Conservation (phyloP, 2,329 filamentous ascomycete genomes). For the Penicillium sp. region DNA sequence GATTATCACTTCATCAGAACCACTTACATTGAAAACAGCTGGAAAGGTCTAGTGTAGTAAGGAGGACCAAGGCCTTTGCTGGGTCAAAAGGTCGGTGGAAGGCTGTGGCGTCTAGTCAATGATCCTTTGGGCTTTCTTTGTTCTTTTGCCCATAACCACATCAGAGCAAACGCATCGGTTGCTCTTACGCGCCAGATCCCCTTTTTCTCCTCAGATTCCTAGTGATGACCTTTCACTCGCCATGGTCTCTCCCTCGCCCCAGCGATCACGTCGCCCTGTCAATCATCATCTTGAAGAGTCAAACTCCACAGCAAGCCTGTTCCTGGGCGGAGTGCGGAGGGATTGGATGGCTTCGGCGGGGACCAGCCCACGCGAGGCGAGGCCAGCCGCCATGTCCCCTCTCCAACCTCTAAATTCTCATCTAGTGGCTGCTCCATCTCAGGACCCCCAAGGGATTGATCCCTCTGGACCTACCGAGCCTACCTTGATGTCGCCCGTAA, state of each 20-base stretch:
- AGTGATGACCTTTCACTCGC: neutral
- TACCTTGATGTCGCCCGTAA: constrained; percentile 28
- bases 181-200: neutral
- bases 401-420: neutral
- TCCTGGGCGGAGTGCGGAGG: constrained; percentile 43
- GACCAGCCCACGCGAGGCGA: constrained; percentile 1
- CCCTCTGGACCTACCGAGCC: neutral
- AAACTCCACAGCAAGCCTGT: constrained; percentile 47
- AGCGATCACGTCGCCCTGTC: constrained; percentile 16
- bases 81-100: neutral
- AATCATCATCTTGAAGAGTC: constrained; percentile 33
- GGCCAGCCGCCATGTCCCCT: neutral
- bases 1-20: no score
- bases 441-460: neutral
- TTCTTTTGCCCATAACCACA: neutral
- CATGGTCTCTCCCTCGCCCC: constrained; percentile 16
- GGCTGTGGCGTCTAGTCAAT: neutral
- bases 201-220: neutral
- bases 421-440: neutral
- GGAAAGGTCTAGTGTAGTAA: neutral
- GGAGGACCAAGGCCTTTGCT: neutral
- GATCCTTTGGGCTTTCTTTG: neutral
- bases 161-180: neutral
- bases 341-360: constrained; percentile 42
- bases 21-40: no score